Evolutionary conservation across 2,329 filamentous ascomycete species (phyloP), one percentile per base, ranked within the genome.

Genomic region (Aspergillus calidoustus): DNA sequence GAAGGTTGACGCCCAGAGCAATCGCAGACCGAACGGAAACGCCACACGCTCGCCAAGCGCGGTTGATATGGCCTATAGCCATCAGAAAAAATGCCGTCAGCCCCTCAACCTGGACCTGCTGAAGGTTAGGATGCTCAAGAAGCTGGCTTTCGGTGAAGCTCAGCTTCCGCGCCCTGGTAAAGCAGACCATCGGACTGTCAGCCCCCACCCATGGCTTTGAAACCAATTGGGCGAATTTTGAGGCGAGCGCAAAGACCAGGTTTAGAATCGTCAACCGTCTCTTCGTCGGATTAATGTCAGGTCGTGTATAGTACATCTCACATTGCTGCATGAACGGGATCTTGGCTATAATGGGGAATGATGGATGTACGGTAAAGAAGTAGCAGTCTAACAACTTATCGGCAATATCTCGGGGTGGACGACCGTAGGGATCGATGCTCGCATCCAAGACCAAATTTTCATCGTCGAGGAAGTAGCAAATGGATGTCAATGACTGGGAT

Each of bases 221-320:
- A 67, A 31, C 73, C 68, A 7, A 71, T 71, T 79, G 74, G 62
- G 70, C 55, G 22, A 57, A 57, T 25, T 57, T 74, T n/a, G 76
- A 74, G 11, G 74, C 76, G 49, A 81, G 77, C 23, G 79, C 79
- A 66, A 81, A 80, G 7, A 81, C 73, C 38, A 81, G 59, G 57
- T 81, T 81, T 46, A 81, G 62, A 22, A 80, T 76, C 3, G 78
- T 77, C 47, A 80, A 68, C 77, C 77, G 79, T 59, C 72, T 71
- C 49, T 72, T 75, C 0, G 76, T 75, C 17, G 77, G 76, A 58
- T 72, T 69, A 19, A 75, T 63, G 34, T 68, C 71, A 5, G 70
- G 61, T 38, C 68, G 64, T 19, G 66, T 66, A 50, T 73, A 78
- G 58, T 76, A 78, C 2, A 72, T 72, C 52, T 71, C 71, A 54